Conservation (phyloP, 2,329 filamentous ascomycete species). For the Aspergillus sp. region DNA sequence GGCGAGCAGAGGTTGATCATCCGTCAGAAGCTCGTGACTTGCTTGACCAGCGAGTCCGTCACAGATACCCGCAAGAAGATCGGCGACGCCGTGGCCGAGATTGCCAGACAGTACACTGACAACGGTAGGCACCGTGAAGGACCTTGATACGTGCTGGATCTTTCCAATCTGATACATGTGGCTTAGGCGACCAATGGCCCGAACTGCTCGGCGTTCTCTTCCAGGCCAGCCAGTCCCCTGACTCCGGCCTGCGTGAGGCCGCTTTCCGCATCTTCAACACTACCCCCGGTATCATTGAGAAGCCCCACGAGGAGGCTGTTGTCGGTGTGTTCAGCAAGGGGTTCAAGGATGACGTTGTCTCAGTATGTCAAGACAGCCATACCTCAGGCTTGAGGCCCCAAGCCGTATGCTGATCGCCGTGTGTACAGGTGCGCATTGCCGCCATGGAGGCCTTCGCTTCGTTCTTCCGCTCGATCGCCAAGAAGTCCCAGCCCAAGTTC, state of each 20-base stretch:
- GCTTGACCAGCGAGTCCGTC: slow-evolving; percentile 70
- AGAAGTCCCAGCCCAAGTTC: slow-evolving; percentile 87
- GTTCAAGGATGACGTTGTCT: slow-evolving; percentile 83
- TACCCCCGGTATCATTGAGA: slow-evolving; percentile 93
- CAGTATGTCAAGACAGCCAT: slow-evolving; percentile 53
- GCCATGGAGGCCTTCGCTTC: slow-evolving; percentile 96
- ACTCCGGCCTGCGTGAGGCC: slow-evolving; percentile 82
- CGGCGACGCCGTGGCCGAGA: slow-evolving; percentile 93
- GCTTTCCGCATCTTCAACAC: slow-evolving; percentile 95
- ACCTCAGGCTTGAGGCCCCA: slow-evolving; percentile 6
- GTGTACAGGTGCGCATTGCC: slow-evolving; percentile 74
- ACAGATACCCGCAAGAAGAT: slow-evolving; percentile 87
- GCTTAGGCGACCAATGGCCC: slow-evolving; percentile 77
- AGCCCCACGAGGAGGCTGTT: slow-evolving; percentile 90
- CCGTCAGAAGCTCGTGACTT: slow-evolving; percentile 78
- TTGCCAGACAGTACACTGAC: slow-evolving; percentile 92
- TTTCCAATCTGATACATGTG: slow-evolving; percentile 6
- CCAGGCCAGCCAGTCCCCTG: slow-evolving; percentile 82
- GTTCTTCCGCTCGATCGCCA: slow-evolving; percentile 88
- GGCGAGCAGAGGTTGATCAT: slow-evolving; percentile 75
- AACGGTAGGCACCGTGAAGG: slow-evolving; percentile 63
- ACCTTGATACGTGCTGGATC: background rate
- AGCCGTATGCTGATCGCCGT: slow-evolving; percentile 13
- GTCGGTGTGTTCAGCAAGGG: slow-evolving; percentile 84
- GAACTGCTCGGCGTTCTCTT: slow-evolving; percentile 86